Evolutionary conservation across 108 stramenopile species (phyloP), one percentile per base, ranked within the genome.

Genomic region (Nitzschia sp.): DNA sequence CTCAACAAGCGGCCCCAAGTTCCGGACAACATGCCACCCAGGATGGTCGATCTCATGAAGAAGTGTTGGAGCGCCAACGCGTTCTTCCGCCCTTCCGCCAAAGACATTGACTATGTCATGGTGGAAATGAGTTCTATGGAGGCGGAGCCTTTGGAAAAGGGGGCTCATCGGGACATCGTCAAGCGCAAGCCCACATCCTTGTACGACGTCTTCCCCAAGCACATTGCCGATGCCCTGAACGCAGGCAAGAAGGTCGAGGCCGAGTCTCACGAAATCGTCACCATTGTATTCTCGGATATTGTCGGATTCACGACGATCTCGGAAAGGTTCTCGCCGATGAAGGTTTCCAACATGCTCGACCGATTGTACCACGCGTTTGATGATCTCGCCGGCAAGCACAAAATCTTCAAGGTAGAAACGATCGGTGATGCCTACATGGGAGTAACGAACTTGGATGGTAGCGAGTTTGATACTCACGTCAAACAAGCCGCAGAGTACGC

Each of bases 201-300:
- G 34, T 83, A 71, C 31, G 55, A 77, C 33, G 66, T 84, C 15
- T 85, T 87, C 46, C 86, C 86, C 1, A 70, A 75, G 34, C 75
- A 87, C 29, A 46, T 87, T 72, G 86, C 86, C 0, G 65, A 84
- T 21, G 75, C 69, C 11, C 62, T 87, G 1, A 32, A 51, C 30
- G 57, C 68, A 53, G 84, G 84, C 1, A 55, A 66, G 17, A 79
- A 82, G 60, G 80, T 79, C 31, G 80, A 85, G 4, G 33, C 54
- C 47, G 60, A 24, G 55, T 51, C 33, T 19, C 45, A n/a, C n/a
- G 34, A 26, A 62, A 74, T 60, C 62, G 70, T 93, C 15, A 88
- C 88, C 1, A 70, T 95, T 27, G 83, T 95, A 46, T 89, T 92
- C 71, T 81, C 75, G 24, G 80, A 81, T 60, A 75, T 81, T 46